phyloP scores from a whole-genome alignment of 2,329 filamentous ascomycete species.

The Grosmannia serpens region DNA sequence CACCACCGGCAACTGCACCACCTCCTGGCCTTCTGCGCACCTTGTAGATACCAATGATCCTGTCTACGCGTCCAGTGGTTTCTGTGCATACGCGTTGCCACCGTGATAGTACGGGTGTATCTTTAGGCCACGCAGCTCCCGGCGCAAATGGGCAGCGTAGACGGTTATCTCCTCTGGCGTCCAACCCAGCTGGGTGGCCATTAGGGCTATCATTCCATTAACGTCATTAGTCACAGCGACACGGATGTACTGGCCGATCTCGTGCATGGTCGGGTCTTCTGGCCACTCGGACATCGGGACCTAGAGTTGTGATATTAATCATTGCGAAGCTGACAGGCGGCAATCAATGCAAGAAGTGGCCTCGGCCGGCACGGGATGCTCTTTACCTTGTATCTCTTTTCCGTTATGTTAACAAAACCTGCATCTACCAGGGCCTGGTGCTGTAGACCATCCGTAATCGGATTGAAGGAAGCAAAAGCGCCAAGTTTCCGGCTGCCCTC shows the following conservation, averaged over 20 bases:
- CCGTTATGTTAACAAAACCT: not conserved
- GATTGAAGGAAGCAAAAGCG: not conserved
- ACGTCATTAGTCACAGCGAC: slow-evolving; percentile 5
- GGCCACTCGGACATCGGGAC: slow-evolving; percentile 21
- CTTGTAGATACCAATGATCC: no score
- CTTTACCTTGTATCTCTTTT: slow-evolving; percentile 2
- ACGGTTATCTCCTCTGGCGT: slow-evolving; percentile 9
- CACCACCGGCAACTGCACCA: no score
- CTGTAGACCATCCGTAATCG: not conserved
- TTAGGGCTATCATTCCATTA: slow-evolving; percentile 10
- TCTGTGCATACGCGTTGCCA: slow-evolving; percentile 8
- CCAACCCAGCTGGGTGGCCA: slow-evolving; percentile 12
- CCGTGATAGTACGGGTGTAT: slow-evolving; percentile 8
- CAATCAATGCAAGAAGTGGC: no score
- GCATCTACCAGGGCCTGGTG: not conserved
- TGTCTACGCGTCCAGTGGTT: slow-evolving; percentile 3
- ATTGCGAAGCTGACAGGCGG: no score
- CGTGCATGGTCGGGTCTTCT: slow-evolving; percentile 17
- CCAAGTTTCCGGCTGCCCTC: not conserved
- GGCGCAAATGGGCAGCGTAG: slow-evolving; percentile 10
- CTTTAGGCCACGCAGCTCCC: slow-evolving; percentile 8
- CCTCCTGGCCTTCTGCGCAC: no score
- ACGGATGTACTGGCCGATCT: slow-evolving; percentile 14
- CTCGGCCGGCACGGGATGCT: no score
- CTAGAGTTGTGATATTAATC: no score